Evolutionary conservation across 2,329 filamentous ascomycete genomes (phyloP).

Genomic region (Xylariales sp.): DNA sequence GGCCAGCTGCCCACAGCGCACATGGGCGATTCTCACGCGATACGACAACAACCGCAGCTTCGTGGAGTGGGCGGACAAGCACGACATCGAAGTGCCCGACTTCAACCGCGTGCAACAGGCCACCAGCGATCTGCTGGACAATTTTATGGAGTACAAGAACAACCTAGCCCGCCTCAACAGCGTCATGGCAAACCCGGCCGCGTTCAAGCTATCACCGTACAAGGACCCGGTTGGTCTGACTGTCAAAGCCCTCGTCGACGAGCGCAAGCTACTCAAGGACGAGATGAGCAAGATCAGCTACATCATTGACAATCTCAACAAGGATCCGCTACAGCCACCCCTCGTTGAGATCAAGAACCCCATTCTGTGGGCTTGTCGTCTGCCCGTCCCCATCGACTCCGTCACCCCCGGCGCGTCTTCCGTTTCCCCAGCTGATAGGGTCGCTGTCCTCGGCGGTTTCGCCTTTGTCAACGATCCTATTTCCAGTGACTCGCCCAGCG

Average conservation of each 20-base stretch:
- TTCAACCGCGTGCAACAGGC: background rate
- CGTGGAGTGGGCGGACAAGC: background rate
- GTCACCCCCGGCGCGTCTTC: no score
- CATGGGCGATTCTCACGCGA: background rate
- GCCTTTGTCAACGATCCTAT: no score
- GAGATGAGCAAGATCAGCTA: background rate
- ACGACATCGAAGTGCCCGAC: background rate
- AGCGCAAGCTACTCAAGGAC: background rate
- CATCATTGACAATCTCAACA: background rate
- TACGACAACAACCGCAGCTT: background rate
- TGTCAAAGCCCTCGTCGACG: background rate
- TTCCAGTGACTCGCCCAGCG: no score
- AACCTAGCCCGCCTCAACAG: background rate
- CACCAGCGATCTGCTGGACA: background rate
- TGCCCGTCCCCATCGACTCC: no score
- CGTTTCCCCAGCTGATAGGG: no score
- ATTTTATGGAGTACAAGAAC: background rate
- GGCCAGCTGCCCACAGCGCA: background rate
- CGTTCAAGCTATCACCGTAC: no score
- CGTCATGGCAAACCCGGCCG: no score
- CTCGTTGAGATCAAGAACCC: no score
- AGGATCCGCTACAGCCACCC: background rate
- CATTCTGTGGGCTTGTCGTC: no score
- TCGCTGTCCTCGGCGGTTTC: no score
- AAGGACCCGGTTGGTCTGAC: no score